Evolutionary conservation across 202 grass and related monocot genomes (phyloP).

Genomic region (Zoysia matrella): DNA sequence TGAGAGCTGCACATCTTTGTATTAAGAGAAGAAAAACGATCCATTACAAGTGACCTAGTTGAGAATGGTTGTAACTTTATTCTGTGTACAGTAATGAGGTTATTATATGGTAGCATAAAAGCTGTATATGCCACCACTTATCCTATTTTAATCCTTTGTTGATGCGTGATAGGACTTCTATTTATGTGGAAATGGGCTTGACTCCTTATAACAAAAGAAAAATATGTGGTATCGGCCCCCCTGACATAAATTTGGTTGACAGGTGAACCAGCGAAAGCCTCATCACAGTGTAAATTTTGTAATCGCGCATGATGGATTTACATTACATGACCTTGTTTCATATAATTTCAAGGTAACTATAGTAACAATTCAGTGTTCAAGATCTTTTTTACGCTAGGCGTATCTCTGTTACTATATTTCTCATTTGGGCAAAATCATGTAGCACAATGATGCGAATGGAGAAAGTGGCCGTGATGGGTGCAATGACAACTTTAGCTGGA

Average conservation of each 20-base stretch:
- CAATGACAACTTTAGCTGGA: slow-evolving; percentile 97
- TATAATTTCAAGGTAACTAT: slow-evolving; percentile 90
- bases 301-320: slow-evolving; percentile 98
- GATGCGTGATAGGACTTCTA: slow-evolving; percentile 9
- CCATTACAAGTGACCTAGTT: too few species aligned
- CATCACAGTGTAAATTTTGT: slow-evolving; percentile 87
- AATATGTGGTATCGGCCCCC: slow-evolving; percentile 17
- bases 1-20: too few species aligned
- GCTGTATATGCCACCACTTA: background rate
- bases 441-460: slow-evolving; percentile 98
- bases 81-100: background rate
- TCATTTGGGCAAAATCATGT: slow-evolving; percentile 51
- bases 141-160: slow-evolving; percentile 1
- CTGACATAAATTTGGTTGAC: slow-evolving; percentile 39
- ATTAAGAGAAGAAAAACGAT: too few species aligned
- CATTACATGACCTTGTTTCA: slow-evolving; percentile 93
- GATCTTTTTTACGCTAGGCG: slow-evolving; percentile 8
- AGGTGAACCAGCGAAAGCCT: slow-evolving; percentile 88
- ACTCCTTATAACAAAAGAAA: slow-evolving; percentile 1
- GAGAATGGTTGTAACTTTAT: slow-evolving; percentile 7
- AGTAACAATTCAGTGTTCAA: background rate
- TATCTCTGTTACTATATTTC: slow-evolving; percentile 26
- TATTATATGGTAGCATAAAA: slow-evolving; percentile 29
- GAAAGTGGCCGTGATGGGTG: slow-evolving; percentile 85
- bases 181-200: background rate